A percentile compares a stretch with the other conserved stretches of the same genome.
Conservation (phyloP, 192 early-diverging fungal species). For the Linnemannia zychae region DNA sequence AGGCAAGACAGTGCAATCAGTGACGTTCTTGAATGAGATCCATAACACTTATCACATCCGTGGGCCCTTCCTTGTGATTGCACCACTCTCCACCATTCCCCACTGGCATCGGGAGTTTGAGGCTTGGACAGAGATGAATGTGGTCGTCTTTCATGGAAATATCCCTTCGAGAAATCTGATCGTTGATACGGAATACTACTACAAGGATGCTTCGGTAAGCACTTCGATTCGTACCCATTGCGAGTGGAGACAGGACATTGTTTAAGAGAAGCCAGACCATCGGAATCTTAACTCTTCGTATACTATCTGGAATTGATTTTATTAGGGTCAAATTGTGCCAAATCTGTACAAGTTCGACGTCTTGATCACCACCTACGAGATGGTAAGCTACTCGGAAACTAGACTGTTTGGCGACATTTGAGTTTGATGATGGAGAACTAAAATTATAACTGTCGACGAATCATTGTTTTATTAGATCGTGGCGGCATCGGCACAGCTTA, state of each 20-base stretch:
- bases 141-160: conserved; percentile 72
- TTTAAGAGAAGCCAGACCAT: neutral
- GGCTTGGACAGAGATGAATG: conserved; percentile 55
- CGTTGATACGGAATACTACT: conserved; percentile 82
- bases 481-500: conserved; percentile 73
- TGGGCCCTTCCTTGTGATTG: conserved; percentile 81
- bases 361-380: conserved; percentile 70
- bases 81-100: conserved; percentile 68
- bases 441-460: conserved; percentile 40
- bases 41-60: conserved; percentile 70
- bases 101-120: conserved; percentile 74
- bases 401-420: neutral
- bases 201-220: conserved; percentile 45
- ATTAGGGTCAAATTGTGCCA: conserved; percentile 60
- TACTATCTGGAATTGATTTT: conserved; percentile 16
- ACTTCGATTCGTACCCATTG: conserved; percentile 61
- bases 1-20: conserved; percentile 89
- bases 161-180: conserved; percentile 77
- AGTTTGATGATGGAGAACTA: neutral
- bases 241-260: neutral
- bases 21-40: conserved; percentile 79
- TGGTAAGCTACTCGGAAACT: conserved; percentile 7
- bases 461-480: conserved; percentile 74
- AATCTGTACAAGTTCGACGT: conserved; percentile 71
- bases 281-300: neutral